Conservation (phyloP, 805 yeast species). For the Soucietia sequanensis region DNA sequence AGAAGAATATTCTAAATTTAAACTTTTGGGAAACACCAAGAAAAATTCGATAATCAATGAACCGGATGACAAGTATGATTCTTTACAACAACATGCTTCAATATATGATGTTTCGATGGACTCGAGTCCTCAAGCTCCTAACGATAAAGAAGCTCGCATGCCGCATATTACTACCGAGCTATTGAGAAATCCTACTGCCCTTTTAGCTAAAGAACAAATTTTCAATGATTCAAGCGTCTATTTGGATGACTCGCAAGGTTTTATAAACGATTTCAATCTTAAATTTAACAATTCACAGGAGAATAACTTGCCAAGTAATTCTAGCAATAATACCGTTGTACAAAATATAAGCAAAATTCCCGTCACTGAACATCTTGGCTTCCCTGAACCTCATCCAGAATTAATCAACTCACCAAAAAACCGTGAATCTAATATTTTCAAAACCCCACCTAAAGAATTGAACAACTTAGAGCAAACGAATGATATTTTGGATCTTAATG, state of each 20-base stretch:
- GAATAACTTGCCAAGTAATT: not conserved
- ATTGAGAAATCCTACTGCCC: constrained; percentile 26
- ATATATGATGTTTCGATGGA: constrained; percentile 24
- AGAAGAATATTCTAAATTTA: constrained; percentile 38
- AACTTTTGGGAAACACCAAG: constrained; percentile 24
- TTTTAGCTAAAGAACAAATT: constrained; percentile 26
- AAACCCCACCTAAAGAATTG: constrained; percentile 27
- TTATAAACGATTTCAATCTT: not conserved
- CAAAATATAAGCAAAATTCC: not conserved
- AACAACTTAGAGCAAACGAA: too few relatives aligned
- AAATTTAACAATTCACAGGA: constrained; percentile 1
- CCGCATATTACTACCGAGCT: constrained; percentile 42
- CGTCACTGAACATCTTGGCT: constrained; percentile 9
- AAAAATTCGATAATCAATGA: constrained; percentile 27
- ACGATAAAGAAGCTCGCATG: constrained; percentile 16
- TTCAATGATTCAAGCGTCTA: constrained; percentile 23
- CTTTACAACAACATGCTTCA: constrained; percentile 32
- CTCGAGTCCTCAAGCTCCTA: constrained; percentile 7
- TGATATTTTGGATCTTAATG: not conserved
- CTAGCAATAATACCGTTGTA: not conserved
- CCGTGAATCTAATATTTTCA: constrained; percentile 15
- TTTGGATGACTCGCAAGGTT: constrained; percentile 7
- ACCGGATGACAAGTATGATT: constrained; percentile 23
- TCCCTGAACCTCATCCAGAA: constrained; percentile 37
- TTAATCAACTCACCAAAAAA: constrained; percentile 18